A percentile compares a stretch with the other conserved stretches of the same genome.
These are phyloP conservation scores for Thymus quinquecostatus DNA, from an alignment of 257 asterid species.

Conservation along the genomic window DNA sequence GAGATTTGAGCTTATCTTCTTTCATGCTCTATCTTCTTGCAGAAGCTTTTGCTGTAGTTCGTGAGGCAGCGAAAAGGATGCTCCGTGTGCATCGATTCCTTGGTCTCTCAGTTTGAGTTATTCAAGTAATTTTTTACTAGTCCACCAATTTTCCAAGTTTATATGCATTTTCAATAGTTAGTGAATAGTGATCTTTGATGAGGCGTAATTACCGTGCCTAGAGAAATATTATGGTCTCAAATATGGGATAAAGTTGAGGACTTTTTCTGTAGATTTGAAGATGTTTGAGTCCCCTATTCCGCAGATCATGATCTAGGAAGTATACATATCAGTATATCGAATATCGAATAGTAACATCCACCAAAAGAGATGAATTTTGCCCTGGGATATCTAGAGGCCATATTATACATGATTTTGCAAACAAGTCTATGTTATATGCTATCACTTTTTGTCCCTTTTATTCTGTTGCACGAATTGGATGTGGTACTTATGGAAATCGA, in stretches of 20 bases:
- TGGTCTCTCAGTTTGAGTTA: conserved; percentile 97
- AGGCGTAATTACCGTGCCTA: conserved; percentile 6
- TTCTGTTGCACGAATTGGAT: conserved; percentile 1
- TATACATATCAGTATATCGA: conserved; percentile 1
- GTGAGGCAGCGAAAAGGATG: conserved; percentile 97
- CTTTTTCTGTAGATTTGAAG: background rate
- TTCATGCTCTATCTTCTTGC: conserved; percentile 29
- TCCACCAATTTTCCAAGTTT: conserved; percentile 15
- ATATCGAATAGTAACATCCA: conserved; percentile 13
- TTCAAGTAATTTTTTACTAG: conserved; percentile 63
- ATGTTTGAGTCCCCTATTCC: conserved; percentile 7
- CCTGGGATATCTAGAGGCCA: background rate
- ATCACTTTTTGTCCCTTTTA: conserved; percentile 32
- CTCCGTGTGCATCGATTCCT: conserved; percentile 95
- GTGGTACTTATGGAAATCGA: too few species aligned
- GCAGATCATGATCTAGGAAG: conserved; percentile 1
- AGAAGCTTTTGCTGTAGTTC: conserved; percentile 98
- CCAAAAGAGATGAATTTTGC: conserved; percentile 9
- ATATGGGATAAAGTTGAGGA: conserved; percentile 8
- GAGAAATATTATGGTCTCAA: conserved; percentile 6
- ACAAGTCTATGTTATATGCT: conserved; percentile 13
- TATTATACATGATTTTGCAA: conserved; percentile 24
- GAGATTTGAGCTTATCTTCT: background rate
- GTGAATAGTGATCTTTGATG: conserved; percentile 13
- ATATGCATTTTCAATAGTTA: conserved; percentile 5